phyloP scores from a whole-genome alignment of 2,329 filamentous ascomycete species.

The Parastagonospora avenae region DNA sequence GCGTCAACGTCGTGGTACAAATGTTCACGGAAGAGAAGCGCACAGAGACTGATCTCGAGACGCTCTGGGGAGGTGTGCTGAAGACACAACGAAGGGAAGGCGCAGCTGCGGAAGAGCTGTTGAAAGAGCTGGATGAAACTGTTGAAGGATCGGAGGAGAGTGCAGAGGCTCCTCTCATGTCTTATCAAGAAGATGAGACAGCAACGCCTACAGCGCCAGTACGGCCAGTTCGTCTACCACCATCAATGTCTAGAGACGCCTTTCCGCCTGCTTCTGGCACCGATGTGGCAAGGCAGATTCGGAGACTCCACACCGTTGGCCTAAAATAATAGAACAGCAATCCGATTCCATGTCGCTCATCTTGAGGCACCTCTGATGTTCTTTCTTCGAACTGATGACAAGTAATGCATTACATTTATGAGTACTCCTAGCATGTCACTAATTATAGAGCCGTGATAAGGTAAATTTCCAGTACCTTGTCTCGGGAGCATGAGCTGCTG shows the following conservation, averaged over 20 bases:
- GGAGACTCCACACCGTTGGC: slow-evolving; percentile 36
- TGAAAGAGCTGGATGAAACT: slow-evolving; percentile 28
- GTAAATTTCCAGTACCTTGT: too few relatives aligned
- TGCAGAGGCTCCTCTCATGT: too few relatives aligned
- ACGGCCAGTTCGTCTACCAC: slow-evolving; percentile 22
- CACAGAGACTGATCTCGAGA: slow-evolving; percentile 69
- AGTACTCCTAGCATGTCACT: too few relatives aligned
- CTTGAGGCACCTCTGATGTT: too few relatives aligned
- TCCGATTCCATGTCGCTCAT: neutral
- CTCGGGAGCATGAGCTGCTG: too few relatives aligned
- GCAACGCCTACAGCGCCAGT: slow-evolving; percentile 8
- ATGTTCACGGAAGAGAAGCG: slow-evolving; percentile 74
- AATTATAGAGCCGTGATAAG: too few relatives aligned
- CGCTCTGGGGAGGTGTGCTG: slow-evolving; percentile 62
- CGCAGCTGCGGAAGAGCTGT: slow-evolving; percentile 35
- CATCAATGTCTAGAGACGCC: slow-evolving; percentile 28
- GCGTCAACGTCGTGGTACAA: slow-evolving; percentile 70
- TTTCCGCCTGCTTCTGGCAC: slow-evolving; percentile 29
- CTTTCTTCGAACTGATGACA: too few relatives aligned
- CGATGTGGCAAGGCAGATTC: slow-evolving; percentile 21
- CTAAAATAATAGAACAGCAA: slow-evolving; percentile 9
- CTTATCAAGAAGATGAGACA: too few relatives aligned
- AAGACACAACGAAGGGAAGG: slow-evolving; percentile 49
- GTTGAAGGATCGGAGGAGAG: slow-evolving; percentile 21
- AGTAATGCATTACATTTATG: too few relatives aligned